Evolutionary conservation across 148 eudicot species (phyloP), one percentile per base, ranked within the genome.

Genomic region (Amaranthus hypochondriacus): DNA sequence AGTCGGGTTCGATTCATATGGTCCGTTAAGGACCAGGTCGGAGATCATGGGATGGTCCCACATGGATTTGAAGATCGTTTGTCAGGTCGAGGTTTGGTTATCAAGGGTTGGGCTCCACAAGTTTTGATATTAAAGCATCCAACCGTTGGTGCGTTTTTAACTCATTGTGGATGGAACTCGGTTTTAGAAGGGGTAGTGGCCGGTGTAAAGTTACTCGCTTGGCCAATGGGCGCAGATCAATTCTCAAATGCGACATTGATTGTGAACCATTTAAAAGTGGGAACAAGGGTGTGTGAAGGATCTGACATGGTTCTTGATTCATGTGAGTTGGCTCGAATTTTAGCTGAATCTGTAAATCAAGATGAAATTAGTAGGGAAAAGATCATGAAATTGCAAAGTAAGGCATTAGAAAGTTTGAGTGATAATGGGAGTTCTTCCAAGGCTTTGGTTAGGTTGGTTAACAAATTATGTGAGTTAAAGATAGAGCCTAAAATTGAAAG

Each of bases 101-200:
- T 88, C 3, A 81, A 55, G 43, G 87, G 79, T 4, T 86, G 92
- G 92, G 92, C 85, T 5, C 92, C 92, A 0, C 89, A 88, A 59
- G 73, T 81, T 56, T 28, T 55, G 73, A 79, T 88, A 60, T 47
- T 88, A 5, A 68, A 75, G 18, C 89, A 88, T 51, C 63, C 49
- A 6, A 82, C 89, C 2, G 65, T 81, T 0, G 89, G 85, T 2
- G 78, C 74, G 7, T 88, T 88, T 48, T 49, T 88, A 74, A 88
- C 86, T 3, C 92, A 88, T 52, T 86, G 86, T 59, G 92, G 92
- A 0, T 86, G 89, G 92, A 86, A 86, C 78, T 88, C 92, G 66
- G 49, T 68, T 3, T 52, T 83, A 3, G 93, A 89, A 55, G 87
- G 85, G 3, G 44, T 89, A 9, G 64, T 78, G 14, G 79, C 87